A percentile compares a stretch with the other conserved stretches of the same genome.
phyloP scores from a whole-genome alignment of 805 yeast species.

The Candida xiaguanensis region DNA sequence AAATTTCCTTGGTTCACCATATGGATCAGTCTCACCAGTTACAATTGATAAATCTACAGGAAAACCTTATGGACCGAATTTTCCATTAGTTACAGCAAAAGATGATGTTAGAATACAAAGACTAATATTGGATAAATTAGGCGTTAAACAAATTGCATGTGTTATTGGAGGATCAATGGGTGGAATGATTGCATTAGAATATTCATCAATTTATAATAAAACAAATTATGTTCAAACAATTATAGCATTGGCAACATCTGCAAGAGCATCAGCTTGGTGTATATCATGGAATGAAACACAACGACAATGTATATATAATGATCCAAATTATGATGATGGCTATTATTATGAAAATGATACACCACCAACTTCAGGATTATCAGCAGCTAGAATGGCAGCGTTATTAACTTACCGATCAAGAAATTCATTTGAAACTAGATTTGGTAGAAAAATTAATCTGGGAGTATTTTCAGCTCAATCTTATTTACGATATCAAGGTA shows the following conservation, averaged over 20 bases:
- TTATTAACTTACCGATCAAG: constrained; percentile 88
- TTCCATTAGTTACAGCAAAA: constrained; percentile 89
- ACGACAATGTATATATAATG: constrained; percentile 92
- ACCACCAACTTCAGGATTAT: constrained; percentile 80
- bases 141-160: constrained; percentile 74
- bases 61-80: constrained; percentile 84
- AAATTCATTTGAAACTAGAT: constrained; percentile 84
- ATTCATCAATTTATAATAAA: constrained; percentile 62
- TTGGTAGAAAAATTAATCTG: constrained; percentile 63
- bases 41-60: constrained; percentile 76
- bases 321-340: constrained; percentile 90
- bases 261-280: constrained; percentile 97
- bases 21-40: constrained; percentile 92
- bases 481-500: constrained; percentile 90
- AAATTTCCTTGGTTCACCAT: constrained; percentile 94
- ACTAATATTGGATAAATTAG: constrained; percentile 71
- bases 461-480: constrained; percentile 85
- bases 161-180: constrained; percentile 99
- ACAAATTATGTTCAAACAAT: constrained; percentile 62
- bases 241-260: constrained; percentile 89
- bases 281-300: constrained; percentile 99
- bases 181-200: constrained; percentile 93
- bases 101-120: constrained; percentile 85
- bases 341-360: constrained; percentile 55
- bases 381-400: constrained; percentile 98